These are phyloP conservation scores for Saccharomycopsis hybrid DNA, from an alignment of 1,139 yeast species.

Conservation along the genomic window DNA sequence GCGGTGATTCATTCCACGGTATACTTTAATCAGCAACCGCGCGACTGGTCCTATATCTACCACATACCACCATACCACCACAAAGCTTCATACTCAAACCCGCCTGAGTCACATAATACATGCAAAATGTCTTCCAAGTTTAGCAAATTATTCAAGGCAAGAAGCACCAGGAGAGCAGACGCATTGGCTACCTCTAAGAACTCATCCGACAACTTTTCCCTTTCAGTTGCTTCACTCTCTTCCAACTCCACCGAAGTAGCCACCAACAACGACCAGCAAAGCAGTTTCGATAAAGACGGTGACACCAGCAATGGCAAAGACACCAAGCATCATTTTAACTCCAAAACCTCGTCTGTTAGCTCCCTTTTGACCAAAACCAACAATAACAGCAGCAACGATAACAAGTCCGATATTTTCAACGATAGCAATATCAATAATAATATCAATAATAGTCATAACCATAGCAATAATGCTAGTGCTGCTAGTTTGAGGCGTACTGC, in stretches of 20 bases:
- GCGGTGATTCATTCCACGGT: background rate
- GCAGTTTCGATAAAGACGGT: background rate
- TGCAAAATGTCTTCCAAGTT: conserved; percentile 18
- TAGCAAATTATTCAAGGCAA: conserved; percentile 19
- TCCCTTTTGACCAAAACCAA: conserved; percentile 4
- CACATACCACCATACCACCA: background rate
- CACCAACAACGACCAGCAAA: conserved; percentile 1
- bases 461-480: background rate
- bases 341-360: conserved; percentile 8
- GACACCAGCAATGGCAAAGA: background rate
- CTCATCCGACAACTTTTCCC: conserved; percentile 12
- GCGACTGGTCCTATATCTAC: background rate
- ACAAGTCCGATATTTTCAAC: background rate
- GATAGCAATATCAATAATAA: background rate
- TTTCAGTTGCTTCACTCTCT: conserved; percentile 12
- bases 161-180: conserved; percentile 1
- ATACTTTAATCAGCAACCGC: background rate
- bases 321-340: background rate
- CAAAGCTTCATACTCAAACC: background rate
- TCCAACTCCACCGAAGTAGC: conserved; percentile 9
- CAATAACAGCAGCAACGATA: background rate
- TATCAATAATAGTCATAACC: no score
- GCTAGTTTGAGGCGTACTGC: no score
- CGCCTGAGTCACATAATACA: no score
- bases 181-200: conserved; percentile 3